Base-by-base conservation (phyloP, 805 yeast genomes). In the Zygosaccharomyces bisporus region DNA sequence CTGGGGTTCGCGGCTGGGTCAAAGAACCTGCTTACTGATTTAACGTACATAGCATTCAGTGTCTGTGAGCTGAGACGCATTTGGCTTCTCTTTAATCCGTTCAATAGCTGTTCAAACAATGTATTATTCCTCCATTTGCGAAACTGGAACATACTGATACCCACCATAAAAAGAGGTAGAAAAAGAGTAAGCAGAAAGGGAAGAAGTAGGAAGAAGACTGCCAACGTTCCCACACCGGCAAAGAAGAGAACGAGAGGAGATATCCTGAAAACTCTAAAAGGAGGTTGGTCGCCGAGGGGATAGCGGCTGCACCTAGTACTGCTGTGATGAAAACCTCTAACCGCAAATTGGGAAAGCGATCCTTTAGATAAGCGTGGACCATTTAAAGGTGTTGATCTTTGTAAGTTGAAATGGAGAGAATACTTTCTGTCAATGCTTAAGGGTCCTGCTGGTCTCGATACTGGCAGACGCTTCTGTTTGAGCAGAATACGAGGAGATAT, bases 81-180 rank as follows among this genome's bases (percentile, higher is more conserved):
- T 2, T 47, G 34, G 16, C 57, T 53, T 16, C 27, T 36, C 13
- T 51, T 54, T 16, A 57, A 39, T 25, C 45, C 37, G n/a, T 32
- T 43, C 17, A 54, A 42, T 21, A 61, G 19, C 18, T 49, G 50
- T 13, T 35, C 27, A 24, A 50, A 44, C n/a, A 59, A 30, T 13
- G 43, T 43, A 13, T 45, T 49, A 10, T 46, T 39, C 41, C 49
- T 52, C 60, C 61, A 60, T 40, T 42, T 47, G 21, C 45, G 57
- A 42, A 56, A 57, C 43, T 61, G 66, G 25, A 38, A 53, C 7
- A 49, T 33, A 6, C 39, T 47, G n/a, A 58, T 47, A 2, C 50
- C 56, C 3, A 45, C 43, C 17, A 61, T 41, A 3, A 52, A 38
- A 21, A 59, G 21, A 4, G 66, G 66, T 32, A 61, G 45, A 25